These are phyloP conservation scores for Eucalyptus erythrocorys DNA, from an alignment of 345 rosid species.

Conservation along the genomic window DNA sequence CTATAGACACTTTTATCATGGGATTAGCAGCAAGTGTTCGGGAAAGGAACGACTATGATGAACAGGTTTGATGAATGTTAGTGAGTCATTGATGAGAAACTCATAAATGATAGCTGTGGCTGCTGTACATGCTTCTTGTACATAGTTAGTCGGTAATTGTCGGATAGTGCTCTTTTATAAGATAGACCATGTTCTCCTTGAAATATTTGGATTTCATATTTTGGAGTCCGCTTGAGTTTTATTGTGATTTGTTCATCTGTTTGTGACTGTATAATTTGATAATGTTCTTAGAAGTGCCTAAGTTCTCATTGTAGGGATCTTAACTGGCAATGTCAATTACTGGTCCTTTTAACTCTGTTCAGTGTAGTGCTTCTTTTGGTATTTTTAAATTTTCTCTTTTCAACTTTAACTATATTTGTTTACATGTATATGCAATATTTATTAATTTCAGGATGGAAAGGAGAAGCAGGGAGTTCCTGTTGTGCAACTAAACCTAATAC, in stretches of 20 bases:
- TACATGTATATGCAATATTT: not conserved
- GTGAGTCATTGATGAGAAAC: not conserved
- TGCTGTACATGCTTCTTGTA: not conserved
- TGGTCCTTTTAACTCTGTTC: not conserved
- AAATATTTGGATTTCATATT: not conserved
- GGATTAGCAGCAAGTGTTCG: slow-evolving; percentile 85
- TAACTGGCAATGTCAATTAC: not conserved
- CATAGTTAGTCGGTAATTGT: not conserved
- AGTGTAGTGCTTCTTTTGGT: not conserved
- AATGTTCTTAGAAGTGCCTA: not conserved
- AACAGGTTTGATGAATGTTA: slow-evolving; percentile 44
- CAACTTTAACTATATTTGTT: not conserved
- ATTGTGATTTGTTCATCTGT: not conserved
- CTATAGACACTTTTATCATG: slow-evolving; percentile 90
- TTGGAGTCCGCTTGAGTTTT: not conserved
- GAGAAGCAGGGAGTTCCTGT: slow-evolving; percentile 70
- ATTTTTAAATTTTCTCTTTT: not conserved
- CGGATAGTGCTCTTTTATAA: not conserved
- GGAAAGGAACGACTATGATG: slow-evolving; percentile 84
- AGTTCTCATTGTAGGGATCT: not conserved
- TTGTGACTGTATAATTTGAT: not conserved
- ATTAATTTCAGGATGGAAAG: slow-evolving; percentile 59
- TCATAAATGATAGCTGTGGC: not conserved
- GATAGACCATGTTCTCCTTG: not conserved
- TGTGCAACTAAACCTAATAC: slow-evolving; percentile 80